Evolutionary conservation across 228 moss, liverwort and hornwort species (phyloP).

Genomic region (Sphagnum magellanicum): DNA sequence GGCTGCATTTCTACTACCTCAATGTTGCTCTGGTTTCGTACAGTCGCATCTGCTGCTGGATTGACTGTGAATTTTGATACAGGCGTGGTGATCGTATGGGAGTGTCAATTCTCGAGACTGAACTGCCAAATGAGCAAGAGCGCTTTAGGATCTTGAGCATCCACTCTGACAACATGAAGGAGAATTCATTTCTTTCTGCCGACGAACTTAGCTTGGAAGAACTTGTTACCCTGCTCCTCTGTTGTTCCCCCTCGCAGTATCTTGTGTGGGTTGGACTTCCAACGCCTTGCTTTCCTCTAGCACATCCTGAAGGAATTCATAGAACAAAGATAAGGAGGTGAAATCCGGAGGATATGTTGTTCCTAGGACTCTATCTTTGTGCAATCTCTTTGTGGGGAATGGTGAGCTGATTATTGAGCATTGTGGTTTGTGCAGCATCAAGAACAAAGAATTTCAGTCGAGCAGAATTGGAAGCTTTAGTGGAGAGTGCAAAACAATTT

Average conservation of each 20-base stretch:
- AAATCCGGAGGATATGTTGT: too few relatives aligned
- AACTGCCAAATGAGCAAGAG: constrained; percentile 84
- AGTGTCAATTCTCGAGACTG: constrained; percentile 89
- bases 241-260: neutral
- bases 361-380: too few relatives aligned
- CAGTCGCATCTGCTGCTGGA: too few relatives aligned
- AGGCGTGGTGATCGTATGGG: constrained; percentile 90
- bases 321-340: too few relatives aligned
- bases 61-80: constrained; percentile 4
- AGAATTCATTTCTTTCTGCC: constrained; percentile 67
- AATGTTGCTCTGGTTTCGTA: too few relatives aligned
- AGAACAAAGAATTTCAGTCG: constrained; percentile 90
- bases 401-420: neutral
- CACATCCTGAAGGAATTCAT: too few relatives aligned
- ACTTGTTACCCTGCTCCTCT: constrained; percentile 41
- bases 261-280: too few relatives aligned
- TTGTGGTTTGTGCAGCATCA: constrained; percentile 32
- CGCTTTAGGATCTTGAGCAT: constrained; percentile 84
- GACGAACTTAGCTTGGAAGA: constrained; percentile 46
- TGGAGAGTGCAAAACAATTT: constrained; percentile 92
- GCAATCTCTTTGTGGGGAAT: too few relatives aligned
- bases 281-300: too few relatives aligned
- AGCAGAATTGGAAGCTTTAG: constrained; percentile 92
- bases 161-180: constrained; percentile 88
- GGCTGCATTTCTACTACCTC: too few relatives aligned